Conservation (phyloP, 2,329 filamentous ascomycete genomes). For the Fusarium albosuccineum region DNA sequence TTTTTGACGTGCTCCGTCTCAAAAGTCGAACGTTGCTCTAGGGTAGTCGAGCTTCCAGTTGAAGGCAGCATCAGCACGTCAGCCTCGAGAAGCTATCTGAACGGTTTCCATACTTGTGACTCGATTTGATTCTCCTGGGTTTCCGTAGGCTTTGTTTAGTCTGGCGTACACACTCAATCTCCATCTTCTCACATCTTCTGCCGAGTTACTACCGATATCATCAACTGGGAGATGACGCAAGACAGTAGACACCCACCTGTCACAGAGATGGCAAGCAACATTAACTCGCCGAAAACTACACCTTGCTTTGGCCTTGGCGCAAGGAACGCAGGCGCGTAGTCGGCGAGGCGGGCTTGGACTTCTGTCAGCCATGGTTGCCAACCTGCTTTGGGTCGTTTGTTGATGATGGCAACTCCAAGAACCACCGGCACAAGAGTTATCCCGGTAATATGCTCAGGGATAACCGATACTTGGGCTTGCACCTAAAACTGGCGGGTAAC, state of each 20-base stretch:
- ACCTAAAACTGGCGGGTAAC: no score
- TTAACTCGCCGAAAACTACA: slow-evolving; percentile 47
- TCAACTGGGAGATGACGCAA: background rate
- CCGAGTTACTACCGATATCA: background rate
- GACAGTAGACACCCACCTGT: slow-evolving; percentile 39
- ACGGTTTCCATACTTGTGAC: slow-evolving; percentile 39
- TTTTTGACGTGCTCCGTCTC: background rate
- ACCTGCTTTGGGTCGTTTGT: no score
- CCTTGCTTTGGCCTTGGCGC: slow-evolving; percentile 46
- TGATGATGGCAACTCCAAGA: background rate
- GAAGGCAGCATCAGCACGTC: background rate
- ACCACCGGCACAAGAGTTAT: background rate
- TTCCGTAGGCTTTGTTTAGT: slow-evolving; percentile 48
- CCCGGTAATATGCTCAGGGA: no score
- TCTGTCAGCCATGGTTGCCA: slow-evolving; percentile 31
- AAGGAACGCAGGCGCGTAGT: slow-evolving; percentile 49
- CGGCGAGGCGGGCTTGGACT: slow-evolving; percentile 47
- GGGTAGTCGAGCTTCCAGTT: background rate
- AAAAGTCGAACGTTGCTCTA: background rate
- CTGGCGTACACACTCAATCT: slow-evolving; percentile 48
- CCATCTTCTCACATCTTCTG: slow-evolving; percentile 45
- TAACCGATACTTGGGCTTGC: no score
- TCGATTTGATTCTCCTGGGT: slow-evolving; percentile 47
- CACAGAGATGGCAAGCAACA: slow-evolving; percentile 42
- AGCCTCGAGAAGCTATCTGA: background rate